Percentiles rank a stretch among this genome's conserved stretches.
phyloP scores from a whole-genome alignment of 1,139 yeast genomes.

The Scheffersomyces lignicola region DNA sequence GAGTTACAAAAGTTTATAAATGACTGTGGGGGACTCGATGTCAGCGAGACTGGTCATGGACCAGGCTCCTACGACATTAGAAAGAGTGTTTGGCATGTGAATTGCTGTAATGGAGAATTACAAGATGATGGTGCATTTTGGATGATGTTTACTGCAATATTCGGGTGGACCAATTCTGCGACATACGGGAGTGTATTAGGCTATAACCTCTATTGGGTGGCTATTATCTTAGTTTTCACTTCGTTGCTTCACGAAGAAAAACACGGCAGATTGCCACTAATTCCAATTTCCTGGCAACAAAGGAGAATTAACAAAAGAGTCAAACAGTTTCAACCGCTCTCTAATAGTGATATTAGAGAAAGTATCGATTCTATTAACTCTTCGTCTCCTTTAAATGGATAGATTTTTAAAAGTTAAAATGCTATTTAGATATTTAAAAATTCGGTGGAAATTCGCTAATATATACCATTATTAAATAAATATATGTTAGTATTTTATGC shows the following conservation, averaged over 20 bases:
- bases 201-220: constrained; percentile 39
- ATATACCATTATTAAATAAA: too few relatives aligned
- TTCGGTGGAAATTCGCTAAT: too few relatives aligned
- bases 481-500: too few relatives aligned
- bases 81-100: constrained; percentile 47
- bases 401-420: too few relatives aligned
- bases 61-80: constrained; percentile 47
- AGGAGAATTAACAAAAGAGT: constrained; percentile 49
- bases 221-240: constrained; percentile 23
- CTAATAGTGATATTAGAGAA: constrained; percentile 15
- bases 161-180: constrained; percentile 53
- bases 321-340: constrained; percentile 10
- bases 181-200: constrained; percentile 46
- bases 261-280: constrained; percentile 31
- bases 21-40: constrained; percentile 45
- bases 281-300: constrained; percentile 59
- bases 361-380: constrained; percentile 30
- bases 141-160: constrained; percentile 47
- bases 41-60: constrained; percentile 49
- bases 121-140: constrained; percentile 47
- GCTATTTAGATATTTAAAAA: too few relatives aligned
- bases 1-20: constrained; percentile 43
- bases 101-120: constrained; percentile 46
- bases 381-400: constrained; percentile 22
- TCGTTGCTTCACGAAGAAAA: constrained; percentile 33